phyloP scores from a whole-genome alignment of 495 filamentous ascomycete species.

The Lineolata rhizophorae region DNA sequence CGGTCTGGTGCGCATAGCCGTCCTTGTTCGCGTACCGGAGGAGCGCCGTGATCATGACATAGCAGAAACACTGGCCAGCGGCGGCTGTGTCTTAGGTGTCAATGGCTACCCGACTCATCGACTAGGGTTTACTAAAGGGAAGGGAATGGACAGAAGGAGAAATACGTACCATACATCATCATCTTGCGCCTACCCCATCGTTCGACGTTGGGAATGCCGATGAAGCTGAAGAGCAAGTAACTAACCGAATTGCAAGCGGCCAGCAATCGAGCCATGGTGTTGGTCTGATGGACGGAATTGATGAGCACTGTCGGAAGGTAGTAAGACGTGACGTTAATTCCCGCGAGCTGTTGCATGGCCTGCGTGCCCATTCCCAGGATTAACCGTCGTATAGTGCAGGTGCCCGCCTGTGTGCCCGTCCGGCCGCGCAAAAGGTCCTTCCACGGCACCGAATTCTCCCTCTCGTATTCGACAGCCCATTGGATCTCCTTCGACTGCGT shows the following conservation, averaged over 20 bases:
- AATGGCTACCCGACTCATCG: too few species aligned
- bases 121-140: too few species aligned
- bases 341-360: conserved; percentile 31
- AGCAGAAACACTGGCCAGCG: conserved; percentile 26
- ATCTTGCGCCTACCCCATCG: conserved; percentile 27
- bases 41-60: conserved; percentile 32
- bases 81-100: too few species aligned
- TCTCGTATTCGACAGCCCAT: conserved; percentile 24
- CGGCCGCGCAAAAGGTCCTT: conserved; percentile 23
- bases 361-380: conserved; percentile 29
- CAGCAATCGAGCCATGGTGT: conserved; percentile 25
- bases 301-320: conserved; percentile 29
- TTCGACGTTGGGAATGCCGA: conserved; percentile 27
- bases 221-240: conserved; percentile 26
- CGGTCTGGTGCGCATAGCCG: conserved; percentile 4
- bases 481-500: conserved; percentile 5
- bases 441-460: conserved; percentile 25
- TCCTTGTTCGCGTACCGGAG: conserved; percentile 23
- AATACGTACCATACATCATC: too few species aligned
- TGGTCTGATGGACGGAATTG: conserved; percentile 24
- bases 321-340: conserved; percentile 17
- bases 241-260: conserved; percentile 27
- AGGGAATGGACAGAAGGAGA: too few species aligned
- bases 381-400: conserved; percentile 25
- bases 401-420: conserved; percentile 17